Percentiles rank a stretch among this genome's conserved stretches.
Evolutionary conservation across 305 asterid genomes (phyloP).

Genomic region (Fraxinus greggii): DNA sequence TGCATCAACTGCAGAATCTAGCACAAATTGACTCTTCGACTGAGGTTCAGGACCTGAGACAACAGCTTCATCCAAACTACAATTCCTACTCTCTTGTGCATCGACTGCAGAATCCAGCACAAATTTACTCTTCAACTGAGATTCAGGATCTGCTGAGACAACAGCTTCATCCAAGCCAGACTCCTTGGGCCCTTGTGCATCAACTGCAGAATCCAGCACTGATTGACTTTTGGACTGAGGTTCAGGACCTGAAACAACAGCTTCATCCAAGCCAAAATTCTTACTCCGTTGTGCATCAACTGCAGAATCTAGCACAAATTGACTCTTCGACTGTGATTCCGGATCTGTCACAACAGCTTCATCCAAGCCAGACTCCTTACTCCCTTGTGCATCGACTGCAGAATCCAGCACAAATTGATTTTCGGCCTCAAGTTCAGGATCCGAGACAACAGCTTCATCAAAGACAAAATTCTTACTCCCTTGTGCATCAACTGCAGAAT

Average conservation of each 20-base stretch:
- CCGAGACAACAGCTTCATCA: background rate
- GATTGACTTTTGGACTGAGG: conserved; percentile 13
- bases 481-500: background rate
- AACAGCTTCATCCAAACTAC: background rate
- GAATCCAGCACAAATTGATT: conserved; percentile 7
- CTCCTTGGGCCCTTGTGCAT: conserved; percentile 11
- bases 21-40: conserved; percentile 7
- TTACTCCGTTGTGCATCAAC: conserved; percentile 15
- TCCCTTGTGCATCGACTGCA: background rate
- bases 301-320: conserved; percentile 16
- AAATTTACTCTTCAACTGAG: background rate
- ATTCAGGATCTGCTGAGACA: background rate
- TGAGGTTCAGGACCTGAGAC: background rate
- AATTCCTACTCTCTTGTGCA: background rate
- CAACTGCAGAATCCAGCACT: conserved; percentile 9
- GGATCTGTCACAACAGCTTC: background rate
- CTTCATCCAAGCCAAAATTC: conserved; percentile 1
- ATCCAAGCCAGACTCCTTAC: background rate
- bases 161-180: background rate
- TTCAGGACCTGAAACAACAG: conserved; percentile 15
- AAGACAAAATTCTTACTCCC: background rate
- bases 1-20: background rate
- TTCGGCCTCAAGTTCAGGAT: background rate
- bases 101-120: background rate
- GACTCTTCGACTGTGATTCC: background rate